Evolutionary conservation across 306 rosid species (phyloP).

Genomic region (Acacia melanoxylon): DNA sequence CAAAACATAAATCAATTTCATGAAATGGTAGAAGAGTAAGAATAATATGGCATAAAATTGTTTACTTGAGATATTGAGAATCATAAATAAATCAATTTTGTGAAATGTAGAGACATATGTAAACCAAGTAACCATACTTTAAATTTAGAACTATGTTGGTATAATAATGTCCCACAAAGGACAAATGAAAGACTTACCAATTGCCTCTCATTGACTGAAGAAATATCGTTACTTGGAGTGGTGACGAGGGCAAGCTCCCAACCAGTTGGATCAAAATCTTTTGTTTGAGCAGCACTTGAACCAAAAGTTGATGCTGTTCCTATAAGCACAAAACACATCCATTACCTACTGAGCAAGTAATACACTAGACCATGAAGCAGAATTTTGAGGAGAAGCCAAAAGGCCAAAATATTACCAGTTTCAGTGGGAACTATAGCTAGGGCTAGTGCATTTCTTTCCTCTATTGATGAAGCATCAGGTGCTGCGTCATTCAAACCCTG

Average conservation of each 20-base stretch:
- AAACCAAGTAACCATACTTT: neutral
- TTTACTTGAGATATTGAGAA: neutral
- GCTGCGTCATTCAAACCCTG: slow-evolving; percentile 77
- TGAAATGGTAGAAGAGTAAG: neutral
- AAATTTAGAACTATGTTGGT: neutral
- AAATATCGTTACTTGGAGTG: slow-evolving; percentile 85
- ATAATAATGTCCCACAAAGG: neutral
- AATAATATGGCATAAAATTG: neutral
- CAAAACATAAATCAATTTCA: too few species aligned
- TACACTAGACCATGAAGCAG: slow-evolving; percentile 28
- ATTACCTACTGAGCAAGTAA: slow-evolving; percentile 26
- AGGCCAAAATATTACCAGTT: slow-evolving; percentile 46
- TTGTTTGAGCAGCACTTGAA: slow-evolving; percentile 41
- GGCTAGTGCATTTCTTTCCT: slow-evolving; percentile 92
- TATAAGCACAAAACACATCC: slow-evolving; percentile 26
- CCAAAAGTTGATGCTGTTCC: slow-evolving; percentile 65
- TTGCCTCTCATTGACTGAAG: slow-evolving; percentile 79
- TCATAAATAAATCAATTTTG: neutral
- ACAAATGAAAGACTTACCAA: slow-evolving; percentile 62
- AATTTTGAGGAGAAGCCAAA: slow-evolving; percentile 22
- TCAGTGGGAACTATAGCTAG: slow-evolving; percentile 85
- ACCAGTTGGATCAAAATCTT: slow-evolving; percentile 88
- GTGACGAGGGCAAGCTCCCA: slow-evolving; percentile 97
- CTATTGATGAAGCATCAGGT: slow-evolving; percentile 69
- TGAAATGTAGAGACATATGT: neutral